A percentile compares a stretch with the other conserved stretches of the same genome.
These are phyloP conservation scores for Tylopilus sp. DNA, from an alignment of 1,284 basidiomycete species.

Conservation along the genomic window DNA sequence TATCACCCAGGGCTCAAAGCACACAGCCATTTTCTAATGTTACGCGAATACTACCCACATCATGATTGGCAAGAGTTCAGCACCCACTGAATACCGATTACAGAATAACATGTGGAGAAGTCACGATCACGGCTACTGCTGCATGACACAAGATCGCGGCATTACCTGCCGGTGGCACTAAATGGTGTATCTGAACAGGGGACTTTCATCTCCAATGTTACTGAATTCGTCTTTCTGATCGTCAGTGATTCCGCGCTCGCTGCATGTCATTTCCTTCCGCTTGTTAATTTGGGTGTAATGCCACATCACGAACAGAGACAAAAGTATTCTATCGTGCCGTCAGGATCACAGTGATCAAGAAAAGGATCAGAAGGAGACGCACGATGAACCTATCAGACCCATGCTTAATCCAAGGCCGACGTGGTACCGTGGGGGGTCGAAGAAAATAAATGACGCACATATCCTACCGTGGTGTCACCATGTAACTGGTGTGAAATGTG, in stretches of 20 bases:
- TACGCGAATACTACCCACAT: no score
- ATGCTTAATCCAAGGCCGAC: conserved; percentile 46
- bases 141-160: background rate
- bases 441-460: conserved; percentile 44
- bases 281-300: conserved; percentile 37
- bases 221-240: conserved; percentile 34
- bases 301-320: conserved; percentile 34
- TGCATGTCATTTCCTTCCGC: conserved; percentile 37
- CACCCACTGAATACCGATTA: no score
- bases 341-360: background rate
- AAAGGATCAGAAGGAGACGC: conserved; percentile 3
- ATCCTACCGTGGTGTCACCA: conserved; percentile 27
- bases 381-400: conserved; percentile 24
- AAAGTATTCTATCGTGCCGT: conserved; percentile 22
- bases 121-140: background rate
- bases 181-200: conserved; percentile 41
- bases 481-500: background rate
- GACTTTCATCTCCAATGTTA: conserved; percentile 45
- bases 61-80: no score
- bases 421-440: conserved; percentile 43
- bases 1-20: background rate
- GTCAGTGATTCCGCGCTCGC: conserved; percentile 37
- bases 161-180: background rate
- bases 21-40: background rate
- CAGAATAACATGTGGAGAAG: background rate